These are phyloP conservation scores for Hanseniaspora sp. DNA, from an alignment of 1,139 yeast genomes.

Conservation along the genomic window DNA sequence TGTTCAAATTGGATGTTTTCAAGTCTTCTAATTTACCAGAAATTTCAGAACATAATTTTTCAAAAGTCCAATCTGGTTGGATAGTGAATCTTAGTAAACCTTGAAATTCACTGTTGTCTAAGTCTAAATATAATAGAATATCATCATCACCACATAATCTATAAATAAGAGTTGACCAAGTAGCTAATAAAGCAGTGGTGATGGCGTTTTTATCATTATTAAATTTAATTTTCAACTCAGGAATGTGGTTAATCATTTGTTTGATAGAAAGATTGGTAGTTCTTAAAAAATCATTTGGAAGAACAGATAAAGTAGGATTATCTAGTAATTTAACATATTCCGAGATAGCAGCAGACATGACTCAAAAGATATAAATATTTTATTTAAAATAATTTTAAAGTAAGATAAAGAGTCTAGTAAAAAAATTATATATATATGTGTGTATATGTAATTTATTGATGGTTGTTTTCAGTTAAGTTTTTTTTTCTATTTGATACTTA, in stretches of 20 bases:
- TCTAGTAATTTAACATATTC: constrained; percentile 63
- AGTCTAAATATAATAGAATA: constrained; percentile 66
- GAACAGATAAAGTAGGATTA: constrained; percentile 71
- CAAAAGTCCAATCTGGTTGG: constrained; percentile 43
- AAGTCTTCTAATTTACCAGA: constrained; percentile 32
- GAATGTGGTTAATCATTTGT: constrained; percentile 27
- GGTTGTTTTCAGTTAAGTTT: too few species aligned
- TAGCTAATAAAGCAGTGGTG: constrained; percentile 46
- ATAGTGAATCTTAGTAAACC: constrained; percentile 51
- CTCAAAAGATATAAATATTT: background rate
- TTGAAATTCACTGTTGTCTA: constrained; percentile 21
- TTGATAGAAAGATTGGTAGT: constrained; percentile 47
- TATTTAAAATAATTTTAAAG: background rate
- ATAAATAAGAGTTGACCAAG: constrained; percentile 58
- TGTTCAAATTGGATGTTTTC: constrained; percentile 34
- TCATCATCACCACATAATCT: constrained; percentile 92
- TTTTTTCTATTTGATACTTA: too few species aligned
- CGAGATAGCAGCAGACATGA: background rate
- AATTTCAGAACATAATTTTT: constrained; percentile 33
- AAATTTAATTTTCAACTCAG: constrained; percentile 14
- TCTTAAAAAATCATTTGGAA: constrained; percentile 78
- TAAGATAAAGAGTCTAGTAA: background rate
- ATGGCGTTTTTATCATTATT: constrained; percentile 32
- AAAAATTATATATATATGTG: too few species aligned
- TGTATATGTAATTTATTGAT: too few species aligned